These are phyloP conservation scores for Forsythia suspensa DNA, from an alignment of 257 asterid species.

Conservation along the genomic window DNA sequence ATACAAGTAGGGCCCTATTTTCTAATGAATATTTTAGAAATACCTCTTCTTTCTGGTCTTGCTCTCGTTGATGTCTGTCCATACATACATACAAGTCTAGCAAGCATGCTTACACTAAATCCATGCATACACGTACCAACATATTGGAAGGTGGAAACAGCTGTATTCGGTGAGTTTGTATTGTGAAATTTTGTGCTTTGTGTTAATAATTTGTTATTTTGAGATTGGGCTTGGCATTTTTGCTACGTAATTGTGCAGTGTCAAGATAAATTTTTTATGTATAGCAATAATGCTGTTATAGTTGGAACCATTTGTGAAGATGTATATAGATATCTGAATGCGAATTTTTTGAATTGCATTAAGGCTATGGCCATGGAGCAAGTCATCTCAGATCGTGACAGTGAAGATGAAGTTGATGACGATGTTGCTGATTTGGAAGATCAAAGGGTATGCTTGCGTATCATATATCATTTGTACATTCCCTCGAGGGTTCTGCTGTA, in stretches of 20 bases:
- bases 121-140: background rate
- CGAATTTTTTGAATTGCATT: conserved; percentile 13
- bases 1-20: background rate
- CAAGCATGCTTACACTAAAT: background rate
- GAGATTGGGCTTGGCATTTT: conserved; percentile 6
- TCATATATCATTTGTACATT: conserved; percentile 21
- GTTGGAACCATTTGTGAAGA: conserved; percentile 7
- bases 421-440: conserved; percentile 99
- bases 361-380: conserved; percentile 99
- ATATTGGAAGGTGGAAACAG: background rate
- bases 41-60: background rate
- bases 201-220: background rate
- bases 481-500: conserved; percentile 18
- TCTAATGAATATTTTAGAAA: background rate
- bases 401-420: conserved; percentile 99
- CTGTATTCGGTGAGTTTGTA: conserved; percentile 11
- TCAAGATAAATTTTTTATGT: background rate
- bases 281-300: background rate
- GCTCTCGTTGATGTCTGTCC: background rate
- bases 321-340: conserved; percentile 27
- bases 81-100: background rate
- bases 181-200: background rate
- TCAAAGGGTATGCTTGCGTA: conserved; percentile 70
- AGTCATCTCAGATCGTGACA: conserved; percentile 91
- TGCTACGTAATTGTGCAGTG: background rate